These are phyloP conservation scores for Cucumis hystrix DNA, from an alignment of 306 rosid genomes.

Conservation along the genomic window DNA sequence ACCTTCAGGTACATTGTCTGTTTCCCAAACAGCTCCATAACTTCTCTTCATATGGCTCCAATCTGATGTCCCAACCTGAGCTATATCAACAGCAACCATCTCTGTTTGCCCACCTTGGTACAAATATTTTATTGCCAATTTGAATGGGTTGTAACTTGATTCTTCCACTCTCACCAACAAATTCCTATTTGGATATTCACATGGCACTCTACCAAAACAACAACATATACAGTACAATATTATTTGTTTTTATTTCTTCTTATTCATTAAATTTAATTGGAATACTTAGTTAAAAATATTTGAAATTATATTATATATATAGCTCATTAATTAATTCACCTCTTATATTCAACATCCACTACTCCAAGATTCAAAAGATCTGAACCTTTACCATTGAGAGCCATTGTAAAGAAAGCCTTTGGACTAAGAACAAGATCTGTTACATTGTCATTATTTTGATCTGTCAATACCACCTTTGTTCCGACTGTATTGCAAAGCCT, in stretches of 20 bases:
- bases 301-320: no score
- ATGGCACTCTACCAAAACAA: conserved; percentile 39
- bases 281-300: no score
- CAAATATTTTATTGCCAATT: conserved; percentile 45
- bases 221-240: no score
- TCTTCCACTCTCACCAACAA: conserved; percentile 69
- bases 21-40: conserved; percentile 78
- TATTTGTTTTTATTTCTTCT: no score
- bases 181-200: conserved; percentile 48
- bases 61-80: conserved; percentile 64
- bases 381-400: conserved; percentile 31
- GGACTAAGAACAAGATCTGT: conserved; percentile 67
- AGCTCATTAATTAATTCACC: conserved; percentile 19
- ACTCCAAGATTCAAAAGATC: conserved; percentile 44
- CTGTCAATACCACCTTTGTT: background rate
- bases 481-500: background rate
- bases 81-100: conserved; percentile 59
- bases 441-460: background rate
- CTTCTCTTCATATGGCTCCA: conserved; percentile 59
- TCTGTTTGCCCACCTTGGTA: conserved; percentile 96
- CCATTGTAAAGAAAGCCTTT: conserved; percentile 61
- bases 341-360: conserved; percentile 62
- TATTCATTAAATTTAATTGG: no score
- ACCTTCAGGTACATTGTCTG: conserved; percentile 56
- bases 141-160: conserved; percentile 55